Conservation (phyloP, 139 green algal species). For the Ostreobium quekettii region DNA sequence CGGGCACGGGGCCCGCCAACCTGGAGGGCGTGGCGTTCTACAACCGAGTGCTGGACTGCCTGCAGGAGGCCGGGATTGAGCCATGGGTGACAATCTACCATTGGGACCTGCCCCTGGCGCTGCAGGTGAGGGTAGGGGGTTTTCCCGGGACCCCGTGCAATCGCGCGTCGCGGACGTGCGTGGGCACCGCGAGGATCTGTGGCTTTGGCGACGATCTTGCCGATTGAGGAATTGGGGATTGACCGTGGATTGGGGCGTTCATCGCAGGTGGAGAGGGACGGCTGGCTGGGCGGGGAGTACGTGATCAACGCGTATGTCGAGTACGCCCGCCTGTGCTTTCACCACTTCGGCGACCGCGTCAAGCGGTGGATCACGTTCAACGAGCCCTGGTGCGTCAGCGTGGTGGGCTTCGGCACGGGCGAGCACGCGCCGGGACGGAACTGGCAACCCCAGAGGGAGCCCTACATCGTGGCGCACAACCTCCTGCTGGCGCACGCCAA, state of each 20-base stretch:
- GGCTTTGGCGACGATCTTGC: neutral
- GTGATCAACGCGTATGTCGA: constrained; percentile 27
- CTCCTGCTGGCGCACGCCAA: constrained; percentile 24
- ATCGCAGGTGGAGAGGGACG: constrained; percentile 24
- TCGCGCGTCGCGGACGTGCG: neutral
- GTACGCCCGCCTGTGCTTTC: constrained; percentile 30
- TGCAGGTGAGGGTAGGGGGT: too few relatives aligned
- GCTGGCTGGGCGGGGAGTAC: constrained; percentile 25
- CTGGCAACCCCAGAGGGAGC: constrained; percentile 16
- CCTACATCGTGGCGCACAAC: constrained; percentile 32
- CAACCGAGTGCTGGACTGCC: constrained; percentile 23
- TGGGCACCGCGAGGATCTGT: neutral
- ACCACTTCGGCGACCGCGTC: constrained; percentile 28
- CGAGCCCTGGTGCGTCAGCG: constrained; percentile 25
- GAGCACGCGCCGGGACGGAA: constrained; percentile 24
- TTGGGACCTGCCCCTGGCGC: constrained; percentile 29
- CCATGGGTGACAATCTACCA: constrained; percentile 28
- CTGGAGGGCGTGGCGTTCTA: constrained; percentile 27
- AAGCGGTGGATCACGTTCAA: constrained; percentile 25
- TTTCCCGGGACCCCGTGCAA: too few relatives aligned
- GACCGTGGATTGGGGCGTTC: neutral
- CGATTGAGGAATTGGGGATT: neutral
- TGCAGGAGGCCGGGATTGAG: constrained; percentile 23
- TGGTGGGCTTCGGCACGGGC: constrained; percentile 21
- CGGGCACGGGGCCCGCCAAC: constrained; percentile 22